Evolutionary conservation across 2,329 filamentous ascomycete species (phyloP).

Genomic region (Cyphellophora europaea): DNA sequence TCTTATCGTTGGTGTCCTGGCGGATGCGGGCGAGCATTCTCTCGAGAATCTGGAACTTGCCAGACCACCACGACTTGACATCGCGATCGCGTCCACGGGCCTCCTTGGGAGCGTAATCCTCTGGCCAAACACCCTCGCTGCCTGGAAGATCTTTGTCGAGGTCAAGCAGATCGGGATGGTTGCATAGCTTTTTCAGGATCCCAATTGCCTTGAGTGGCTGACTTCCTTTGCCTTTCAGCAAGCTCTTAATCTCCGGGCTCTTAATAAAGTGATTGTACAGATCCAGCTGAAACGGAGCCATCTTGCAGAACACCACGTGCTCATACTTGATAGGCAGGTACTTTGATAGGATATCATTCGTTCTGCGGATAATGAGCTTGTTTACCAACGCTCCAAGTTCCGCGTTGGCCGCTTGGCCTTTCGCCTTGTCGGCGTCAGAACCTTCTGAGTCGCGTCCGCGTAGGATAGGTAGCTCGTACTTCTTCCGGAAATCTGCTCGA

Average conservation of each 20-base stretch:
- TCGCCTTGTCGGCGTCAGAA: slow-evolving; percentile 69
- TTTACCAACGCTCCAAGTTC: slow-evolving; percentile 83
- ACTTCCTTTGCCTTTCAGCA: slow-evolving; percentile 86
- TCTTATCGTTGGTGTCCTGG: slow-evolving; percentile 96
- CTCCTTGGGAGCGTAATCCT: slow-evolving; percentile 83
- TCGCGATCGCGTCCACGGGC: slow-evolving; percentile 81
- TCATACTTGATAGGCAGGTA: slow-evolving; percentile 98
- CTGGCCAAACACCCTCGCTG: slow-evolving; percentile 69
- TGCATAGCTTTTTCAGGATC: slow-evolving; percentile 95
- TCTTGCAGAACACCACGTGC: slow-evolving; percentile 95
- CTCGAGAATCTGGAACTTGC: slow-evolving; percentile 97
- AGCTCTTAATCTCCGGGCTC: slow-evolving; percentile 84
- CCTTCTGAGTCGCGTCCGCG: slow-evolving; percentile 85
- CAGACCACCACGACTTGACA: slow-evolving; percentile 90
- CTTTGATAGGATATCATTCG: slow-evolving; percentile 96
- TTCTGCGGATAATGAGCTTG: slow-evolving; percentile 95
- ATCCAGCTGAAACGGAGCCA: slow-evolving; percentile 84
- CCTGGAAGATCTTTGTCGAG: slow-evolving; percentile 77
- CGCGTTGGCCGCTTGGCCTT: slow-evolving; percentile 70
- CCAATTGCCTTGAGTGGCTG: slow-evolving; percentile 95
- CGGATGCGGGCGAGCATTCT: slow-evolving; percentile 94
- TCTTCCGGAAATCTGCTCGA: slow-evolving; percentile 82
- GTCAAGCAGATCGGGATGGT: slow-evolving; percentile 88
- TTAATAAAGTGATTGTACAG: slow-evolving; percentile 97
- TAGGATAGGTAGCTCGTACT: slow-evolving; percentile 86